phyloP scores from a whole-genome alignment of 345 rosid genomes.

The Geranium rotundifolium region DNA sequence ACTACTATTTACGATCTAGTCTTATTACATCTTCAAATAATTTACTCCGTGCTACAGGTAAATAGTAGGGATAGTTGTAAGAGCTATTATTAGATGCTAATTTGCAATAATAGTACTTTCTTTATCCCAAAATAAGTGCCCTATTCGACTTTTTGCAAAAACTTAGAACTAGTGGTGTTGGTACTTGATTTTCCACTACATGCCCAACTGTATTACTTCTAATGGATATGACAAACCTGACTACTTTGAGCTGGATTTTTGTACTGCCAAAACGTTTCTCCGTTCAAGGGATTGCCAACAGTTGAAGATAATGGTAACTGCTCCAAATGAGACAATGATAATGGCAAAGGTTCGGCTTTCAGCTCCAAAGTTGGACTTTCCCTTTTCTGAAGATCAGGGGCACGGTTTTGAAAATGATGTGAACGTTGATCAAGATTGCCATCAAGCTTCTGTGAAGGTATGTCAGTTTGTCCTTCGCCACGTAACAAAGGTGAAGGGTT shows the following conservation, averaged over 20 bases:
- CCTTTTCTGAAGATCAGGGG: constrained; percentile 18
- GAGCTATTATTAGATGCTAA: no score
- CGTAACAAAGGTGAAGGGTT: constrained; percentile 8
- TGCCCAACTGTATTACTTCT: background rate
- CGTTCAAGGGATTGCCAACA: constrained; percentile 26
- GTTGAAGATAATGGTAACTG: constrained; percentile 33
- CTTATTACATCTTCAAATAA: no score
- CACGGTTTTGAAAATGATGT: constrained; percentile 16
- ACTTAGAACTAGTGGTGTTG: no score
- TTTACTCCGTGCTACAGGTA: no score
- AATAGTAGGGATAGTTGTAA: no score
- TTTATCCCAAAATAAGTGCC: no score
- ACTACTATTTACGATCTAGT: no score
- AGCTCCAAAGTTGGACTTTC: constrained; percentile 24
- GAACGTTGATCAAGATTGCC: constrained; percentile 13
- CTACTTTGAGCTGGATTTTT: constrained; percentile 39
- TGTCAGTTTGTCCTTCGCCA: constrained; percentile 15
- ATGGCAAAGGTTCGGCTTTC: constrained; percentile 27
- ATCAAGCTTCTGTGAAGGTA: constrained; percentile 15
- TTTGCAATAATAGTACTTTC: no score
- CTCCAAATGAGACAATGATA: constrained; percentile 34
- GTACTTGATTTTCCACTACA: no score
- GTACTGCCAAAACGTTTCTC: constrained; percentile 62
- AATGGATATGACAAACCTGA: constrained; percentile 24
- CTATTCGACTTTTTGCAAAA: no score